phyloP scores from a whole-genome alignment of 208 protist species.

The Leishmania tarentolae region DNA sequence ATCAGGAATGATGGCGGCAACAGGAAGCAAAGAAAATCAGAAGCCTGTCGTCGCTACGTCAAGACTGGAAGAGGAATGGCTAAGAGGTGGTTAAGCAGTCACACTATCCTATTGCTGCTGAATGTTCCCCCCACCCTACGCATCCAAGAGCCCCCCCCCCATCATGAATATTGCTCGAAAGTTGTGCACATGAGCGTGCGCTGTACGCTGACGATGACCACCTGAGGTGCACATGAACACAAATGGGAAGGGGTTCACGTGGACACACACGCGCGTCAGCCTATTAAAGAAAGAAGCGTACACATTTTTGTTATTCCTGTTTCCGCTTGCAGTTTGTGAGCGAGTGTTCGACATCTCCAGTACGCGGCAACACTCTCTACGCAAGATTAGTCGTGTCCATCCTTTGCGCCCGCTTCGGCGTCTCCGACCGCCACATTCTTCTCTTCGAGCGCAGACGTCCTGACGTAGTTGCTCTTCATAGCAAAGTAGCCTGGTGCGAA shows the following conservation, averaged over 20 bases:
- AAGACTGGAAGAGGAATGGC: background rate
- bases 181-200: background rate
- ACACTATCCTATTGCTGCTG: background rate
- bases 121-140: too few relatives aligned
- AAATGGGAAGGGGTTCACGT: background rate
- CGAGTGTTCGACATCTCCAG: background rate
- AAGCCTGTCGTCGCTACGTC: background rate
- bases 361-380: background rate
- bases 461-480: slow-evolving; percentile 88
- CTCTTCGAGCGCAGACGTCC: slow-evolving; percentile 30
- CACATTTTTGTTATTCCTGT: background rate
- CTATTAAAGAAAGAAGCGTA: background rate
- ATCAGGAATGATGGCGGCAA: background rate
- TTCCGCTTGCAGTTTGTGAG: background rate
- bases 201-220: background rate
- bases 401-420: background rate
- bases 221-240: background rate
- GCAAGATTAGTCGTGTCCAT: background rate
- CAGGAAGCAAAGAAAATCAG: background rate
- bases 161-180: background rate
- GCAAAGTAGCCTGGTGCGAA: slow-evolving; percentile 79
- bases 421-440: slow-evolving; percentile 5
- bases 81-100: background rate
- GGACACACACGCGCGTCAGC: background rate
- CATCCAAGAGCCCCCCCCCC: background rate